Conservation (phyloP, 805 yeast genomes). For the Saccharomycopsis sp. region DNA sequence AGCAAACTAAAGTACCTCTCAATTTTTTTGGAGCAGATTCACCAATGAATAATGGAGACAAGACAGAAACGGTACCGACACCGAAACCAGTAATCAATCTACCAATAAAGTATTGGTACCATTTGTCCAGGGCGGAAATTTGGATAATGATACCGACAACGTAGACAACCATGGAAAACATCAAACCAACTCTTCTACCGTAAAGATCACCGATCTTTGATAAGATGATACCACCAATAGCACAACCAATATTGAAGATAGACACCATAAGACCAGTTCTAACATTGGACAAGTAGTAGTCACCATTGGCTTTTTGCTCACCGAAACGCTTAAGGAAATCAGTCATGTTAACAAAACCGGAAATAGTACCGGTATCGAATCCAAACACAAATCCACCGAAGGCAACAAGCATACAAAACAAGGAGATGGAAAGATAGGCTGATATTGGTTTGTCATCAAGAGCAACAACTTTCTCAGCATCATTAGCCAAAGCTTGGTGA, state of each 20-base stretch:
- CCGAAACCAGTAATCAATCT: constrained; percentile 64
- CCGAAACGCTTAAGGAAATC: constrained; percentile 52
- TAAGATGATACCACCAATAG: constrained; percentile 60
- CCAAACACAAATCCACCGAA: constrained; percentile 77
- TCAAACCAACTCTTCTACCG: constrained; percentile 56
- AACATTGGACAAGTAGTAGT: constrained; percentile 35
- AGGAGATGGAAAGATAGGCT: not conserved
- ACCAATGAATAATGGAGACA: constrained; percentile 66
- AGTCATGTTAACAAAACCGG: constrained; percentile 63
- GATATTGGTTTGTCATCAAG: constrained; percentile 1
- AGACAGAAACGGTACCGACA: constrained; percentile 72
- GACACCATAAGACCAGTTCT: constrained; percentile 49
- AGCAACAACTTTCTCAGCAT: not conserved
- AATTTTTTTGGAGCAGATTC: constrained; percentile 65
- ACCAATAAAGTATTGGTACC: constrained; percentile 64
- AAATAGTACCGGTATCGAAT: constrained; percentile 74
- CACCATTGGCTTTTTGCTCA: constrained; percentile 35
- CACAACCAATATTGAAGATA: constrained; percentile 64
- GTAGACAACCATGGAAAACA: constrained; percentile 48
- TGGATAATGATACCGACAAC: constrained; percentile 57
- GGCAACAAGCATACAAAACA: constrained; percentile 47
- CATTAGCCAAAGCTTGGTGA: not conserved
- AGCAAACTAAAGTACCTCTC: constrained; percentile 66
- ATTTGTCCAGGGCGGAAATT: constrained; percentile 40
- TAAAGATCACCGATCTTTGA: constrained; percentile 50